A percentile compares a stretch with the other conserved stretches of the same genome.
Evolutionary conservation across 306 rosid genomes (phyloP).

Genomic region (Fragaria nilgerrensis): DNA sequence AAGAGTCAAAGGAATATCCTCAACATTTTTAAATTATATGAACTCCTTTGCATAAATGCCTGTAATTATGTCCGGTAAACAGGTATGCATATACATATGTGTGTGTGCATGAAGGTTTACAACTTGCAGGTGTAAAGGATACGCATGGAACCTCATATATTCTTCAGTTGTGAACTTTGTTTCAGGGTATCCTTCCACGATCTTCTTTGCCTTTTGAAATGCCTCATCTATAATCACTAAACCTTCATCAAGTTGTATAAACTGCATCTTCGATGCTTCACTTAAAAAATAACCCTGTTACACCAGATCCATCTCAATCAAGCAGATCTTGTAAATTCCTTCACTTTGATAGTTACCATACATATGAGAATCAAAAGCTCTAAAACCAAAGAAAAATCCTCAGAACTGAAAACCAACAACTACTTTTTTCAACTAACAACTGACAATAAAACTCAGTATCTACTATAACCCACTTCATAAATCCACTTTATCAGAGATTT

Average conservation of each 20-base stretch:
- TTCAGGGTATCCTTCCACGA: conserved; percentile 10
- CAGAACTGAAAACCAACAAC: background rate
- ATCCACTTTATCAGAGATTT: background rate
- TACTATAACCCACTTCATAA: background rate
- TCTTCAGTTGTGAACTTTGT: conserved; percentile 6
- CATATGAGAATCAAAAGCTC: background rate
- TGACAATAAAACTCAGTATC: background rate
- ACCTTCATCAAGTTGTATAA: conserved; percentile 4
- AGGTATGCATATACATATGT: background rate
- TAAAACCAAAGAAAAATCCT: background rate
- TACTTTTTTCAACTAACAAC: background rate
- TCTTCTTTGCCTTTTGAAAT: background rate
- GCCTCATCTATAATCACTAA: conserved; percentile 8
- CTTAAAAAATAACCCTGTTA: background rate
- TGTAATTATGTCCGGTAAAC: background rate
- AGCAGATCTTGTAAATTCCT: background rate
- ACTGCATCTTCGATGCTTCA: conserved; percentile 5
- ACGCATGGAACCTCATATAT: conserved; percentile 2
- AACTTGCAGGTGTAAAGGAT: background rate
- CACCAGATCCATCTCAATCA: background rate
- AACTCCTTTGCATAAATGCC: background rate
- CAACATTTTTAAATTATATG: background rate
- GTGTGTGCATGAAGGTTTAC: background rate
- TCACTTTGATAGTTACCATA: background rate
- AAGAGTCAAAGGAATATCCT: background rate